phyloP scores from a whole-genome alignment of 1,284 basidiomycete genomes.

The Ceratobasidium sp. region DNA sequence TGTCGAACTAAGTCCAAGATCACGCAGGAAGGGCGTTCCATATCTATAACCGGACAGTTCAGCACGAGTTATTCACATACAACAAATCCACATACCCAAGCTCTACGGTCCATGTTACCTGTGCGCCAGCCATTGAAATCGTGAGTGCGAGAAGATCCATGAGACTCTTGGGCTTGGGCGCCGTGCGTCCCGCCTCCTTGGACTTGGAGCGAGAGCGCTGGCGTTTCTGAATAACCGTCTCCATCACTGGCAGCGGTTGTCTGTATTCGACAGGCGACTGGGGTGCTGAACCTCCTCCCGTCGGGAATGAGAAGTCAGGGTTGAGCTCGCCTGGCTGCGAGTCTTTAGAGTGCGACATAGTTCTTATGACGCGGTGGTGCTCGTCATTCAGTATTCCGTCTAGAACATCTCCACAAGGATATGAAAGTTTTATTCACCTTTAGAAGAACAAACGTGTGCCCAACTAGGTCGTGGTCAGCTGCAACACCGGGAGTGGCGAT shows the following conservation, averaged over 20 bases:
- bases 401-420: neutral
- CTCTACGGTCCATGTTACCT: conserved; percentile 91
- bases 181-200: conserved; percentile 12
- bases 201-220: conserved; percentile 37
- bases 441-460: neutral
- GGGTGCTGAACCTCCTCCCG: conserved; percentile 12
- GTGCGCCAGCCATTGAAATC: conserved; percentile 72
- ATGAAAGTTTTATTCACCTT: neutral
- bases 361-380: conserved; percentile 6
- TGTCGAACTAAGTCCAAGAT: conserved; percentile 88
- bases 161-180: conserved; percentile 20
- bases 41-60: conserved; percentile 63
- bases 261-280: conserved; percentile 21
- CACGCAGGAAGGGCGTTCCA: conserved; percentile 91
- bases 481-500: neutral
- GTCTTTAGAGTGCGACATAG: neutral
- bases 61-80: conserved; percentile 37
- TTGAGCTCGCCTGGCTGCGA: conserved; percentile 13
- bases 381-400: neutral
- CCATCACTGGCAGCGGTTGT: conserved; percentile 22
- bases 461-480: conserved; percentile 25
- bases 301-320: conserved; percentile 23
- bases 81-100: conserved; percentile 65
- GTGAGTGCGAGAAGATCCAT: conserved; percentile 55
- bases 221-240: conserved; percentile 34